phyloP scores from a whole-genome alignment of 768 basidiomycete species.

The Goffeauzyma gilvescens region DNA sequence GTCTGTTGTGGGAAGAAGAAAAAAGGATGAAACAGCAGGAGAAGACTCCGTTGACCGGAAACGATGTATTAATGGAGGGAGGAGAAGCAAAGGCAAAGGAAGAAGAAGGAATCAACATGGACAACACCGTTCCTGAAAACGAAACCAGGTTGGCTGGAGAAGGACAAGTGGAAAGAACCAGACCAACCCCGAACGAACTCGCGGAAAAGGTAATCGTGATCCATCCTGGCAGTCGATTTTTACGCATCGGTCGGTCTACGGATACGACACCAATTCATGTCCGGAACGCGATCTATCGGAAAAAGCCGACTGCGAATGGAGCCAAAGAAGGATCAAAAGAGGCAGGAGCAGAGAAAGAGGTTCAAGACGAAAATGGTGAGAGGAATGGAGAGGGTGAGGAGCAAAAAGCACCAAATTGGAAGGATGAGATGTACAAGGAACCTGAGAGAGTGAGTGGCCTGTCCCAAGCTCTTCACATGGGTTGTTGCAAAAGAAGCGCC shows the following conservation, averaged over 20 bases:
- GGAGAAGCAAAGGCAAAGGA: neutral
- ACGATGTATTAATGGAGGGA: neutral
- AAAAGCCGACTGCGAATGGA: slow-evolving; percentile 10
- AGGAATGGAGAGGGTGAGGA: slow-evolving; percentile 6
- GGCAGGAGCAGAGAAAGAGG: slow-evolving; percentile 9
- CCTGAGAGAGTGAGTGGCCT: slow-evolving; percentile 10
- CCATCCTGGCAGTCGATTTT: slow-evolving; percentile 33
- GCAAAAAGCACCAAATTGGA: slow-evolving; percentile 5
- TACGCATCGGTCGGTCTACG: slow-evolving; percentile 32
- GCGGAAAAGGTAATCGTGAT: slow-evolving; percentile 24
- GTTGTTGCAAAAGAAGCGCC: neutral
- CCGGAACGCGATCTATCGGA: slow-evolving; percentile 28
- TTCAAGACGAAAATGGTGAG: slow-evolving; percentile 3
- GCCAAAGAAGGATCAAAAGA: slow-evolving; percentile 4
- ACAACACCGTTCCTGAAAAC: neutral
- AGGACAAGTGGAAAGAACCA: neutral
- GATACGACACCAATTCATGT: slow-evolving; percentile 26
- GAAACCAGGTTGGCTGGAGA: slow-evolving; percentile 2
- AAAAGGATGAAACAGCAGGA: neutral
- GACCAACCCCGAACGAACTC: neutral
- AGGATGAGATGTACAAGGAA: slow-evolving; percentile 11
- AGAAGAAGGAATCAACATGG: neutral
- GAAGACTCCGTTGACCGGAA: slow-evolving; percentile 3
- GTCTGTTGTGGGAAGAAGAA: too few relatives aligned
- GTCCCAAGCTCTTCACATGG: too few relatives aligned